A percentile compares a stretch with the other conserved stretches of the same genome.
phyloP scores from a whole-genome alignment of 805 yeast genomes.

The Yueomyces sp. region DNA sequence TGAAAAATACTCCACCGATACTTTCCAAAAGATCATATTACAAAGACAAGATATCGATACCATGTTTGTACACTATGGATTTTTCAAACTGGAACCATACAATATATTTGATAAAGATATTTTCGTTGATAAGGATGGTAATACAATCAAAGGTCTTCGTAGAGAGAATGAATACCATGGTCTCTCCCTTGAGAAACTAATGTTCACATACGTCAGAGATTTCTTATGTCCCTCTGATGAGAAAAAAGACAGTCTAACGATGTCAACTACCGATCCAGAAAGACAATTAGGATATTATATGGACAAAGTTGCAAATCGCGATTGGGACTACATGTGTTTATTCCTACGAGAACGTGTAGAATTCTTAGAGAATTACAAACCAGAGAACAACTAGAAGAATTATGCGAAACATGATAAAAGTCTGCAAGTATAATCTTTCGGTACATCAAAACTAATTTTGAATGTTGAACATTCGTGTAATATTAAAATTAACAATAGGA shows the following conservation, averaged over 20 bases:
- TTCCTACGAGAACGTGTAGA: slow-evolving; percentile 8
- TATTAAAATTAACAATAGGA: no score
- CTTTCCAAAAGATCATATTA: slow-evolving; percentile 8
- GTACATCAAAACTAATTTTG: no score
- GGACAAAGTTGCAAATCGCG: slow-evolving; percentile 2
- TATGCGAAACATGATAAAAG: no score
- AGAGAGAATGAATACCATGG: slow-evolving; percentile 12
- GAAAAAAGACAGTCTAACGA: not conserved
- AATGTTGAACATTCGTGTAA: no score
- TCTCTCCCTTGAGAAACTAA: slow-evolving; percentile 4
- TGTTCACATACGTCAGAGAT: slow-evolving; percentile 9
- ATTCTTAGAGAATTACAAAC: slow-evolving; percentile 3
- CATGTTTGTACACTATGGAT: slow-evolving; percentile 27
- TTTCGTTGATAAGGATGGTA: slow-evolving; percentile 10
- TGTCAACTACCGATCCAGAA: slow-evolving; percentile 1
- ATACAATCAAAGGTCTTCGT: slow-evolving; percentile 16
- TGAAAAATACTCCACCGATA: slow-evolving; percentile 8
- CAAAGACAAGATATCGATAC: slow-evolving; percentile 6
- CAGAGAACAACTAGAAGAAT: not conserved
- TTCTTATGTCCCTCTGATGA: slow-evolving; percentile 7
- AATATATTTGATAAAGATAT: slow-evolving; percentile 11
- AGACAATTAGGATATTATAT: slow-evolving; percentile 8
- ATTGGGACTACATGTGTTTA: slow-evolving; percentile 13
- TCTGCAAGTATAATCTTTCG: no score
- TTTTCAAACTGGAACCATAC: slow-evolving; percentile 28